These are phyloP conservation scores for Colletotrichum tanaceti DNA, from an alignment of 2,329 filamentous ascomycete species.

Conservation along the genomic window DNA sequence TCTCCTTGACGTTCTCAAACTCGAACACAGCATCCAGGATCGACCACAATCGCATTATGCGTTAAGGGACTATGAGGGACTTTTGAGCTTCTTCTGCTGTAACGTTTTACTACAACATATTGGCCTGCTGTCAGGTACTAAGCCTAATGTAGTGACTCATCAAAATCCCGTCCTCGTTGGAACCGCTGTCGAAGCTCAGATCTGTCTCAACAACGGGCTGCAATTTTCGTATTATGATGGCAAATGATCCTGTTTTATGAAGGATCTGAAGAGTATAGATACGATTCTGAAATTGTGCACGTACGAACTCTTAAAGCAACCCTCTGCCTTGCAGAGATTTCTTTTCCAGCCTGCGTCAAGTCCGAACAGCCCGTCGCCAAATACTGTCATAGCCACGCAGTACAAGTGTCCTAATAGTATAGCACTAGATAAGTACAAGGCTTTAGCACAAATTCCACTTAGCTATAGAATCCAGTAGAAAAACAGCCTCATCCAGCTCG, in stretches of 20 bases:
- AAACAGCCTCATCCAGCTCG: too few relatives aligned
- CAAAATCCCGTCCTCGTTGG: slow-evolving; percentile 45
- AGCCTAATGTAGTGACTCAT: slow-evolving; percentile 53
- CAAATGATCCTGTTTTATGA: slow-evolving; percentile 31
- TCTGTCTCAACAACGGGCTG: slow-evolving; percentile 61
- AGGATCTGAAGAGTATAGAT: slow-evolving; percentile 36
- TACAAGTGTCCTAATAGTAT: slow-evolving; percentile 59
- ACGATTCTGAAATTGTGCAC: slow-evolving; percentile 52
- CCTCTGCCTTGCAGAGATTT: slow-evolving; percentile 53
- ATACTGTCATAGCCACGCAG: slow-evolving; percentile 64
- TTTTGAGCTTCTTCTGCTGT: slow-evolving; percentile 36
- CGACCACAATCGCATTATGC: not conserved
- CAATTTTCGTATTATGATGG: slow-evolving; percentile 54
- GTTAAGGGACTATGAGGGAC: not conserved
- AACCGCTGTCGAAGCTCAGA: slow-evolving; percentile 45
- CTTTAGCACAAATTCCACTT: too few relatives aligned
- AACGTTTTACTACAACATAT: slow-evolving; percentile 39
- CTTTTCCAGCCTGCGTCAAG: slow-evolving; percentile 47
- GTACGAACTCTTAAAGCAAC: slow-evolving; percentile 51
- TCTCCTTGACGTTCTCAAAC: slow-evolving; percentile 52
- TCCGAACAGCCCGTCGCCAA: slow-evolving; percentile 53
- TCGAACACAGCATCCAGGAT: not conserved
- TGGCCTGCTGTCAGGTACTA: slow-evolving; percentile 50
- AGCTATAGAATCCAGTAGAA: too few relatives aligned
- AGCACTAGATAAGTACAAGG: too few relatives aligned